Percentiles rank a stretch among this genome's conserved stretches.
These are phyloP conservation scores for Theobroma cacao DNA, from an alignment of 345 rosid genomes.

Conservation along the genomic window DNA sequence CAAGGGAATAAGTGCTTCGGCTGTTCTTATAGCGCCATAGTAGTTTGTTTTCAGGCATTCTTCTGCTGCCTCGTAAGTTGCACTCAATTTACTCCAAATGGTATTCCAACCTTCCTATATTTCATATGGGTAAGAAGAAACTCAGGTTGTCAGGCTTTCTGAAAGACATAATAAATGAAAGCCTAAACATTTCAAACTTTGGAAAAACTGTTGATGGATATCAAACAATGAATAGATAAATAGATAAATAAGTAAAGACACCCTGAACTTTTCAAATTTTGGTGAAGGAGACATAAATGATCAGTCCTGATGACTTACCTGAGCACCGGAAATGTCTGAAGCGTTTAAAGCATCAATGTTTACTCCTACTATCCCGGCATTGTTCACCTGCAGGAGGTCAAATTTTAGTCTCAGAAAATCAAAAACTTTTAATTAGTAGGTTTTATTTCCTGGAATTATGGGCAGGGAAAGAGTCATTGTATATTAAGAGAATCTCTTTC, in stretches of 20 bases:
- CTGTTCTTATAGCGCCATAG: conserved; percentile 44
- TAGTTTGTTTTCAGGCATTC: conserved; percentile 45
- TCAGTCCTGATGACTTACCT: conserved; percentile 15
- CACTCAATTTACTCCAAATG: conserved; percentile 26
- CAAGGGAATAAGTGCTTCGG: conserved; percentile 44
- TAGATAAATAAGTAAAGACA: too few species aligned
- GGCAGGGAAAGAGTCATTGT: too few species aligned
- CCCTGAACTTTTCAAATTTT: too few species aligned
- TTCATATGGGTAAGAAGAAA: not conserved
- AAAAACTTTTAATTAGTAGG: too few species aligned
- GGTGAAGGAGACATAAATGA: not conserved
- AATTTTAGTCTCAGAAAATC: not conserved
- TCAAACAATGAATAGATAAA: not conserved
- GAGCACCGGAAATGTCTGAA: conserved; percentile 18
- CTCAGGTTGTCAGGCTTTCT: not conserved
- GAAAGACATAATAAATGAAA: not conserved
- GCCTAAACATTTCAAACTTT: too few species aligned
- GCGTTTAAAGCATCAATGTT: conserved; percentile 17
- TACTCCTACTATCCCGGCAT: conserved; percentile 44
- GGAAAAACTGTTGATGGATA: too few species aligned
- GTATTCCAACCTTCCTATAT: conserved; percentile 15
- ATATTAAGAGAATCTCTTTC: too few species aligned
- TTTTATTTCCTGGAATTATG: too few species aligned
- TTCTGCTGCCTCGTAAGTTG: conserved; percentile 34
- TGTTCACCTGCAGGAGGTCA: conserved; percentile 39